These are phyloP conservation scores for Asterophora parasitica DNA, from an alignment of 768 basidiomycete species.

Conservation along the genomic window DNA sequence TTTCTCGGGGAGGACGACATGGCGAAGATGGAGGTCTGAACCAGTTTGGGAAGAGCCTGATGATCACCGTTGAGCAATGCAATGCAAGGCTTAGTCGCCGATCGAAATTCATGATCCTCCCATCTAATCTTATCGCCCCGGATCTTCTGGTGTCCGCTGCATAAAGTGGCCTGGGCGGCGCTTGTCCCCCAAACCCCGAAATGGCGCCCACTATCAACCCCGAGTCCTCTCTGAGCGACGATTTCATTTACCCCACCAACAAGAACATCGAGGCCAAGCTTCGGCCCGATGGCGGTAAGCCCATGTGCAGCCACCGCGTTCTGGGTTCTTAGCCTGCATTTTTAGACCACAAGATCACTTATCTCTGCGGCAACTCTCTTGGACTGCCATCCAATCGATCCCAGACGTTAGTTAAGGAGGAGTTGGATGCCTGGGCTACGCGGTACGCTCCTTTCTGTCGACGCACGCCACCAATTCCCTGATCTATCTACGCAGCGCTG, in stretches of 20 bases:
- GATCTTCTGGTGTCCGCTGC: conserved; percentile 4
- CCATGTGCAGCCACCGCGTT: neutral
- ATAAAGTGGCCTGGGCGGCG: neutral
- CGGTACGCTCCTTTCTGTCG: conserved; percentile 35
- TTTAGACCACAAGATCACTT: conserved; percentile 58
- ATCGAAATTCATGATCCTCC: neutral
- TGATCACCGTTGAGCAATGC: neutral
- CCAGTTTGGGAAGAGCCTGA: neutral
- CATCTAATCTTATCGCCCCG: conserved; percentile 16
- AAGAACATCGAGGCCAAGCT: conserved; percentile 39
- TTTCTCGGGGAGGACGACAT: conserved; percentile 28
- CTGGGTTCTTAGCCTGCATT: conserved; percentile 6
- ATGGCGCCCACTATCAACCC: conserved; percentile 11
- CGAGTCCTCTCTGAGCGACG: conserved; percentile 37
- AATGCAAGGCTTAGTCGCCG: neutral
- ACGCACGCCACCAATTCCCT: conserved; percentile 14
- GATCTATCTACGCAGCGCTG: conserved; percentile 49
- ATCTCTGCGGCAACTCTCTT: conserved; percentile 95
- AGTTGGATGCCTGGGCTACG: conserved; percentile 79
- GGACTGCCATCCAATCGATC: conserved; percentile 78
- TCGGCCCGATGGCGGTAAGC: conserved; percentile 35
- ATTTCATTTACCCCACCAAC: conserved; percentile 59
- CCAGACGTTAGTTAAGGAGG: conserved; percentile 68
- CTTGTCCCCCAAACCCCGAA: neutral
- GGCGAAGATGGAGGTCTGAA: conserved; percentile 4